phyloP scores from a whole-genome alignment of 2,329 filamentous ascomycete species.

The Lecanicillium sp. region DNA sequence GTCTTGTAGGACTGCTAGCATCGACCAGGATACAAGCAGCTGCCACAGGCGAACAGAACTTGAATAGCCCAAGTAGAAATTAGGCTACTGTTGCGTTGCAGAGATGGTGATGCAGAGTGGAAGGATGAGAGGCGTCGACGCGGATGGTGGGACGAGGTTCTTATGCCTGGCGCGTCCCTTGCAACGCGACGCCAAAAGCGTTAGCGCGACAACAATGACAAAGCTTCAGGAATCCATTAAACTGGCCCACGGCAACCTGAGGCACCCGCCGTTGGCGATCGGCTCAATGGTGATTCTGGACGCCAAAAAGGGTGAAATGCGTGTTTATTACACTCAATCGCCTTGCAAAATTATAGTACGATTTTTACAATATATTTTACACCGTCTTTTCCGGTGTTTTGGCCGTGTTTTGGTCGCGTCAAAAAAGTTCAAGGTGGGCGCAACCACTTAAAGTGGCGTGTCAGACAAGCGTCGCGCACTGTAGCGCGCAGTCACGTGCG shows the following conservation, averaged over 20 bases:
- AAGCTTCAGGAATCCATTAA: slow-evolving; percentile 16
- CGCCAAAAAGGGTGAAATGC: not conserved
- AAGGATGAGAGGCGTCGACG: slow-evolving; percentile 13
- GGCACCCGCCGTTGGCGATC: not conserved
- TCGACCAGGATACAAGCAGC: slow-evolving; percentile 16
- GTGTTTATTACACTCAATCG: not conserved
- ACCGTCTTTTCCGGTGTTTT: not conserved
- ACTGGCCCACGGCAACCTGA: slow-evolving; percentile 4
- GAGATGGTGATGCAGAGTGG: slow-evolving; percentile 13
- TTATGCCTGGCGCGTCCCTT: slow-evolving; percentile 22
- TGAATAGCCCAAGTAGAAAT: slow-evolving; percentile 1
- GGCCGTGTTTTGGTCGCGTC: not conserved
- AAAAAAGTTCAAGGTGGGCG: too few relatives aligned
- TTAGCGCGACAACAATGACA: slow-evolving; percentile 19
- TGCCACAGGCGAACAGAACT: slow-evolving; percentile 8
- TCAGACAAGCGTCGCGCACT: slow-evolving; percentile 1
- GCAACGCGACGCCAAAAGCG: slow-evolving; percentile 15
- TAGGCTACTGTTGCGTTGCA: slow-evolving; percentile 5
- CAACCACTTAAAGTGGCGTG: slow-evolving; percentile 9
- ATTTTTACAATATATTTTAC: not conserved
- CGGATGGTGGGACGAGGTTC: slow-evolving; percentile 22
- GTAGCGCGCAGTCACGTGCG: slow-evolving; percentile 16
- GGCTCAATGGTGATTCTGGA: not conserved
- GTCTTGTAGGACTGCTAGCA: slow-evolving; percentile 17
- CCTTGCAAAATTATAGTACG: not conserved